Evolutionary conservation across 208 protist species (phyloP).

Genomic region (Crithidia acanthocephali): DNA sequence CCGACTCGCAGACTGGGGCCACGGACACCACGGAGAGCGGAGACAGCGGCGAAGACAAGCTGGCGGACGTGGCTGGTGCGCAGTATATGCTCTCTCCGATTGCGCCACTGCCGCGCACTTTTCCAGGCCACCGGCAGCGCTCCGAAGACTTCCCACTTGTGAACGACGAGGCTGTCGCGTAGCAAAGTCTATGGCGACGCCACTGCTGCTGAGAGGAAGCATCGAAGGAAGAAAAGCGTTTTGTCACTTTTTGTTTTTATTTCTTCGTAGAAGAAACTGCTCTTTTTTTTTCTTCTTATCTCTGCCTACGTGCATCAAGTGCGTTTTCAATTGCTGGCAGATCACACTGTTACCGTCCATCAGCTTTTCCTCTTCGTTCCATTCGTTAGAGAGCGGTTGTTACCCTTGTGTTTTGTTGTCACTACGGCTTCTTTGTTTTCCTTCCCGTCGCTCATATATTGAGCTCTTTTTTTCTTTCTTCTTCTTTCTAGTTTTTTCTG

Average conservation of each 20-base stretch:
- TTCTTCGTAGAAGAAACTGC: no score
- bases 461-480: no score
- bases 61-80: not conserved
- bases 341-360: no score
- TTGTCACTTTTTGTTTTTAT: not conserved
- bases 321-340: no score
- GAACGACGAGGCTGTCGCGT: not conserved
- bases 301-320: not conserved
- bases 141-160: conserved; percentile 24
- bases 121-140: conserved; percentile 3
- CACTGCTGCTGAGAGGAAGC: no score
- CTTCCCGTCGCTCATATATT: no score
- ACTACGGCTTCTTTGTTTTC: no score
- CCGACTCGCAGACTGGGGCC: conserved; percentile 9
- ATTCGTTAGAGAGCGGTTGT: no score
- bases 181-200: no score
- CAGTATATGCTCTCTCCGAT: conserved; percentile 23
- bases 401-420: no score
- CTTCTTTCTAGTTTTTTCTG: not conserved
- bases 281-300: not conserved
- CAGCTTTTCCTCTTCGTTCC: no score
- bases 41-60: conserved; percentile 22
- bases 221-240: not conserved
- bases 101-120: conserved; percentile 4
- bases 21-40: conserved; percentile 21